phyloP scores from a whole-genome alignment of 164 flowering plant genomes.

The Protea cynaroides region DNA sequence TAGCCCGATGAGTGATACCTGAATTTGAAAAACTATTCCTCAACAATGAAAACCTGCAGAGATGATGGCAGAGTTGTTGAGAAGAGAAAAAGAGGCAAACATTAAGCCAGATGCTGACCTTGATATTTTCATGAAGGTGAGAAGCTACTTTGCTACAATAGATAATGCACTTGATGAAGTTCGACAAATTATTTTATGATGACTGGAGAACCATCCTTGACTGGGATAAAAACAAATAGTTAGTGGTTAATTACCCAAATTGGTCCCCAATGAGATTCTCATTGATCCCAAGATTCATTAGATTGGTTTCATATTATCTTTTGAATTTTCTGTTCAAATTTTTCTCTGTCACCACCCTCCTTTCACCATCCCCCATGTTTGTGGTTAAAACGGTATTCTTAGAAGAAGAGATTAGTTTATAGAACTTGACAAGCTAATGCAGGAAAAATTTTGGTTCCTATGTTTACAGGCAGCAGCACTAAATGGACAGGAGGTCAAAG shows the following conservation, averaged over 20 bases:
- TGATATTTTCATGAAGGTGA: constrained; percentile 75
- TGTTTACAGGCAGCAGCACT: constrained; percentile 30
- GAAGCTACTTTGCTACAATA: neutral
- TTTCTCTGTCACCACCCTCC: too few relatives aligned
- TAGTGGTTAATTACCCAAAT: too few relatives aligned
- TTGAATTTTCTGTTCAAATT: too few relatives aligned
- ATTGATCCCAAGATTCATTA: too few relatives aligned
- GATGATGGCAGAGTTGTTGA: constrained; percentile 56
- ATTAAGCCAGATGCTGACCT: constrained; percentile 67
- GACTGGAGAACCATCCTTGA: too few relatives aligned
- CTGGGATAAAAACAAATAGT: too few relatives aligned
- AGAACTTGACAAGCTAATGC: neutral
- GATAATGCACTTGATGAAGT: too few relatives aligned
- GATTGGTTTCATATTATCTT: too few relatives aligned
- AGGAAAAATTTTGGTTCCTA: neutral
- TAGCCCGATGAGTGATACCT: constrained; percentile 43
- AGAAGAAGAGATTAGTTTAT: neutral
- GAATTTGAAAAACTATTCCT: neutral
- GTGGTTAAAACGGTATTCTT: too few relatives aligned
- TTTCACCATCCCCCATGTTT: too few relatives aligned
- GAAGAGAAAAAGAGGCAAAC: constrained; percentile 61
- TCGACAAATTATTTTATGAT: too few relatives aligned
- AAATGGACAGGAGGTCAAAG: constrained; percentile 39
- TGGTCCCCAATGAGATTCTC: too few relatives aligned
- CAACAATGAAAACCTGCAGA: constrained; percentile 29